Conservation (phyloP, 2,329 filamentous ascomycete species). For the Tympanopsis confertula region DNA sequence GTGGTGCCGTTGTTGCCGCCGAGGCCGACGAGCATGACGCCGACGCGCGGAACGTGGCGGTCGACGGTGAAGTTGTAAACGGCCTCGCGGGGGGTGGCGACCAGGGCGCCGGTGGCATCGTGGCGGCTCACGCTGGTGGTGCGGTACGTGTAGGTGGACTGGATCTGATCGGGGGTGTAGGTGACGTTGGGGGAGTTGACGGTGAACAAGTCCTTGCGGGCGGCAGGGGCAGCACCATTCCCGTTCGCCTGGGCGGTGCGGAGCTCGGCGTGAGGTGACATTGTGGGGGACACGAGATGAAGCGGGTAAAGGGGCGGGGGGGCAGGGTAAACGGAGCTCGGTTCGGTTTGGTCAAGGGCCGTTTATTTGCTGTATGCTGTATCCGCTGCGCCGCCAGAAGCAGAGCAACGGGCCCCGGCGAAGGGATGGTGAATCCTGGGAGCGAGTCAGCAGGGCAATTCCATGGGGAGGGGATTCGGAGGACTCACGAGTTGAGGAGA, state of each 20-base stretch:
- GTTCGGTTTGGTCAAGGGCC: conserved; percentile 8
- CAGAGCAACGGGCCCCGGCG: conserved; percentile 90
- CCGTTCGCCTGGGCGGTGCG: conserved; percentile 45
- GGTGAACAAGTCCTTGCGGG: conserved; percentile 57
- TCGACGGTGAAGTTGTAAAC: conserved; percentile 96
- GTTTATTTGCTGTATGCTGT: conserved; percentile 46
- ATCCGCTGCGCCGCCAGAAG: conserved; percentile 73
- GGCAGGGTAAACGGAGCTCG: conserved; percentile 7
- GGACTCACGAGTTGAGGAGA: conserved; percentile 83
- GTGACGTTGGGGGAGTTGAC: conserved; percentile 86
- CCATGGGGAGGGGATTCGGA: conserved; percentile 4
- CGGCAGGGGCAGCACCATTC: conserved; percentile 43
- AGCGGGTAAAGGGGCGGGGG: conserved; percentile 9
- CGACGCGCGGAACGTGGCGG: conserved; percentile 81
- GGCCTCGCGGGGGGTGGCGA: conserved; percentile 78
- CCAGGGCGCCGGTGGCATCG: conserved; percentile 58
- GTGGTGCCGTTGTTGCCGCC: conserved; percentile 98
- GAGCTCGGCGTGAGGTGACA: conserved; percentile 83
- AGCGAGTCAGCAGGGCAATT: neutral
- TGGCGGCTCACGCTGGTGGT: conserved; percentile 72
- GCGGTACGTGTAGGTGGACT: conserved; percentile 90
- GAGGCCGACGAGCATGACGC: conserved; percentile 95
- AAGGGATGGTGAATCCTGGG: conserved; percentile 83
- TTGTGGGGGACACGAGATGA: conserved; percentile 31
- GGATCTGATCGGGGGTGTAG: conserved; percentile 81